Base-by-base conservation (phyloP, 805 yeast species). In the Kodamaea hsintzibuensis region DNA sequence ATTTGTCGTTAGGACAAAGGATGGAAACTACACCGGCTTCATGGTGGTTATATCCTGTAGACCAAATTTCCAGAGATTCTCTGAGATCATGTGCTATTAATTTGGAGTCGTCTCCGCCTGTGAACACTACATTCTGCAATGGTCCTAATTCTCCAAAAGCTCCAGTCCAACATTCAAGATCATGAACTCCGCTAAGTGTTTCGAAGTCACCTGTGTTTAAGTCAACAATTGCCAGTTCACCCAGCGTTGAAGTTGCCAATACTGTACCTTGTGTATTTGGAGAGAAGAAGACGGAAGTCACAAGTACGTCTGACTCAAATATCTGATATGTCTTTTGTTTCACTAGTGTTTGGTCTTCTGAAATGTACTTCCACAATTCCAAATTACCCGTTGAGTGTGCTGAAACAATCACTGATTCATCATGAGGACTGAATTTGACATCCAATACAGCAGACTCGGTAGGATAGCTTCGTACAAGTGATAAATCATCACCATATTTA, bases 1-100 rank as follows among this genome's bases (percentile, higher is more conserved):
- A 85, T 8, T 62, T 61, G 0, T 49, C 39, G 5, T 62, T 57
- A 2, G 79, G 71, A 0, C 80, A 71, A 46, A 92, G 80, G 14
- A 95, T 86, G 1, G 96, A 84, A 2, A 91, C 93, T 1, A 93
- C 90, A 1, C 99, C 99, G 0, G 98, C 97, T 42, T 84, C 88
- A 66, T 93, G 98, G 18, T 89, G 77, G 53, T 89, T 79, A 37
- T 67, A 65, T 4, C 73, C 69, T 61, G 62, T 74, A 62, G 58
- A 69, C 79, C 79, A 76, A 1, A 75, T 62, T 18, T 55, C 52
- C 56, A 56, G 62, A 8, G 87, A 72, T 1, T 73, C 63, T 27
- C 80, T 60, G 8, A 79, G 50, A 67, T 92, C 98, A 64, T 86
- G 91, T 0, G 92, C 92, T 30, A 85, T 82, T 12, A 93, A 71